These are phyloP conservation scores for Chondrostereum purpureum DNA, from an alignment of 1,284 basidiomycete species.

Conservation along the genomic window DNA sequence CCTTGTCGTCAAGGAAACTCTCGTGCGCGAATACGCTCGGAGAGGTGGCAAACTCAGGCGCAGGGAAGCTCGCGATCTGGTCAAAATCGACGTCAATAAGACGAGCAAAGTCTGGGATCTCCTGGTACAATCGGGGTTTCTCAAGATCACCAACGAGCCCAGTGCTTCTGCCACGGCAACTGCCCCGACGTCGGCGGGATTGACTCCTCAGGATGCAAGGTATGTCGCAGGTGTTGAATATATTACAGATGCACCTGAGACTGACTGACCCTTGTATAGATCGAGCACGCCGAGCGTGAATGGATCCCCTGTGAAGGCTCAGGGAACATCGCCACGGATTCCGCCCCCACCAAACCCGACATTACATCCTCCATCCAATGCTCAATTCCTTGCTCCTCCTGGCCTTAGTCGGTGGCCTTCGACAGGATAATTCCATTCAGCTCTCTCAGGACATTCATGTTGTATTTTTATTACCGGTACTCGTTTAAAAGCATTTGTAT, in stretches of 20 bases:
- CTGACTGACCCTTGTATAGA: background rate
- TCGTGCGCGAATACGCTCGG: conserved; percentile 88
- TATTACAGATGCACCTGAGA: background rate
- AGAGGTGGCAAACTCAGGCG: conserved; percentile 79
- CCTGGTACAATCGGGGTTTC: conserved; percentile 70
- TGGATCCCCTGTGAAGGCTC: background rate
- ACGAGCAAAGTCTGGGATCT: conserved; percentile 88
- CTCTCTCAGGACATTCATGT: background rate
- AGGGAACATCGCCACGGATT: background rate
- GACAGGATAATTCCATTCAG: background rate
- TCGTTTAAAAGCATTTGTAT: background rate
- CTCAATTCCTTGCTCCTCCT: background rate
- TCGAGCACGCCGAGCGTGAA: background rate
- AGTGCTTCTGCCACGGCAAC: conserved; percentile 18
- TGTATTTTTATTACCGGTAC: background rate
- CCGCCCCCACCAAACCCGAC: background rate
- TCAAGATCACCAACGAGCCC: conserved; percentile 53
- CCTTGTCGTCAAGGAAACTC: conserved; percentile 86
- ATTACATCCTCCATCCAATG: background rate
- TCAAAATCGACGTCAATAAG: conserved; percentile 91
- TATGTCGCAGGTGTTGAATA: background rate
- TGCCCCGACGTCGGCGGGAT: conserved; percentile 9
- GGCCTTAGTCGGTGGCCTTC: background rate
- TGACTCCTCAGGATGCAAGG: background rate
- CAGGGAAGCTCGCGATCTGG: conserved; percentile 80